Evolutionary conservation across 345 rosid species (phyloP).

Genomic region (Salix exigua): DNA sequence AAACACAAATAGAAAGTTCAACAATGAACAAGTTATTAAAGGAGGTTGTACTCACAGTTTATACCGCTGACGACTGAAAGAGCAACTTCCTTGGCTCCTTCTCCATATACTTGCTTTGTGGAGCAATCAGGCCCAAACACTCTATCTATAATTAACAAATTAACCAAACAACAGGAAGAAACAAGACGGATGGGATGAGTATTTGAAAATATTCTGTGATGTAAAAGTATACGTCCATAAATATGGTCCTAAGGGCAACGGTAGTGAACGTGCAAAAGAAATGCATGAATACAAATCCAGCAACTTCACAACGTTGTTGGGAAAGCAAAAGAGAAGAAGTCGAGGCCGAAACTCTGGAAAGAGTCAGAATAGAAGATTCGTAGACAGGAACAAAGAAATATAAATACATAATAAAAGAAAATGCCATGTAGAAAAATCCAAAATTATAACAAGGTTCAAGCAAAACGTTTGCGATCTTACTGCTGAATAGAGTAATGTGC

Average conservation of each 20-base stretch:
- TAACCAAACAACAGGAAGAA: constrained; percentile 18
- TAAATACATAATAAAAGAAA: not conserved
- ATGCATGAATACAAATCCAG: not conserved
- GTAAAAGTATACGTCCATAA: not conserved
- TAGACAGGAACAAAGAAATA: not conserved
- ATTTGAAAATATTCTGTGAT: not conserved
- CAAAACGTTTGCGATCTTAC: not conserved
- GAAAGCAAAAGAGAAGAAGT: not conserved
- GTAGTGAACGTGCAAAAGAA: not conserved
- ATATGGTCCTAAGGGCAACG: not conserved
- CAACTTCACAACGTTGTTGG: not conserved
- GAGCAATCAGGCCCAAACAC: constrained; percentile 65
- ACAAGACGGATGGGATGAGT: constrained; percentile 14
- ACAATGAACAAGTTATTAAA: not conserved
- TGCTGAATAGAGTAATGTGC: not conserved
- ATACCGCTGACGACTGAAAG: constrained; percentile 83
- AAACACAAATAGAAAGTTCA: not conserved
- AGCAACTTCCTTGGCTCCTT: constrained; percentile 81
- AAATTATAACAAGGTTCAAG: not conserved
- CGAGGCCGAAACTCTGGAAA: not conserved
- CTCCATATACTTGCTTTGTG: constrained; percentile 71
- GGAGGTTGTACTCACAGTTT: constrained; percentile 43
- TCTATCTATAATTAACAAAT: constrained; percentile 52
- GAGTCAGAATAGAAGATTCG: not conserved
- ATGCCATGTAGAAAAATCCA: not conserved